phyloP scores from a whole-genome alignment of 1,284 basidiomycete genomes.

The Ceratobasidium sp. region DNA sequence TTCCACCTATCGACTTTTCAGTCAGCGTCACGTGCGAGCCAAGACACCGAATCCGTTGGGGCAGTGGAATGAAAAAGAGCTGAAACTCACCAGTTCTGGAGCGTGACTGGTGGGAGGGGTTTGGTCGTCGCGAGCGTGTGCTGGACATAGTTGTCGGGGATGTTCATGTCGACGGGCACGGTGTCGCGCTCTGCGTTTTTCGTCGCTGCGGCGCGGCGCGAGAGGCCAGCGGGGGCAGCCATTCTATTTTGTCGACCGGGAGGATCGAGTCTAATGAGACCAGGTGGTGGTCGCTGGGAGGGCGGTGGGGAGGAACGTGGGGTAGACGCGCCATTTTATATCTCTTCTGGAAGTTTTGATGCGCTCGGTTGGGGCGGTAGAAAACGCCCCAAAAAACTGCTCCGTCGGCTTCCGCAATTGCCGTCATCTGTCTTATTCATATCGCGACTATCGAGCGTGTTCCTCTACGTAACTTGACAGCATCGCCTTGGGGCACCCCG shows the following conservation, averaged over 20 bases:
- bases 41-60: slow-evolving; percentile 32
- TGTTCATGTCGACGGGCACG: slow-evolving; percentile 69
- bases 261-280: slow-evolving; percentile 34
- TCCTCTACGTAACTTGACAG: slow-evolving; percentile 4
- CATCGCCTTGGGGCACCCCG: slow-evolving; percentile 1
- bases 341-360: slow-evolving; percentile 25
- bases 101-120: slow-evolving; percentile 78
- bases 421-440: slow-evolving; percentile 4
- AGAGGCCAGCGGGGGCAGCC: slow-evolving; percentile 33
- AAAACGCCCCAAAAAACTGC: slow-evolving; percentile 39
- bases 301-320: slow-evolving; percentile 35
- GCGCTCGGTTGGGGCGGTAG: slow-evolving; percentile 26
- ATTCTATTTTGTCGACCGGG: slow-evolving; percentile 27
- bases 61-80: slow-evolving; percentile 52
- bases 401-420: slow-evolving; percentile 18
- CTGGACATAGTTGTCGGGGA: slow-evolving; percentile 90
- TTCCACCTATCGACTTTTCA: slow-evolving; percentile 50
- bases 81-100: slow-evolving; percentile 62
- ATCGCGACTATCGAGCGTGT: neutral
- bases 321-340: slow-evolving; percentile 14
- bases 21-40: slow-evolving; percentile 23
- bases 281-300: slow-evolving; percentile 25
- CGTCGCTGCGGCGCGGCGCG: slow-evolving; percentile 30
- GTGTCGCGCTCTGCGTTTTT: slow-evolving; percentile 44
- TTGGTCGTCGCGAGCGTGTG: slow-evolving; percentile 83